Evolutionary conservation across 2,329 filamentous ascomycete species (phyloP).

Genomic region (Cadophora sp.): DNA sequence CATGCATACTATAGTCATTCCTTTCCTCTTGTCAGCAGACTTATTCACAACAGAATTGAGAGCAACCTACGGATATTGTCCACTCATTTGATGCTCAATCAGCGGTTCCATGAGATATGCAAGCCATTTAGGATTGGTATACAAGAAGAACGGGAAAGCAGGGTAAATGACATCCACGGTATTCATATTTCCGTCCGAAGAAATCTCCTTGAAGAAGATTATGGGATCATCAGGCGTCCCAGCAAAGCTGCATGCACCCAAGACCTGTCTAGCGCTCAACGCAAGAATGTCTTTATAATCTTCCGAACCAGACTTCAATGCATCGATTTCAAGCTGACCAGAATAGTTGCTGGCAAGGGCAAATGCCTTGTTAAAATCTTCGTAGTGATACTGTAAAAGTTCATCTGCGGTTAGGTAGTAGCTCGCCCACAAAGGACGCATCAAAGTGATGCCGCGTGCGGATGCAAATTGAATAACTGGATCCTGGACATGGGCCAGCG

Average conservation of each 20-base stretch:
- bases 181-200: constrained; percentile 83
- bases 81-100: constrained; percentile 81
- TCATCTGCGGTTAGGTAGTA: constrained; percentile 69
- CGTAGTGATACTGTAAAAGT: constrained; percentile 78
- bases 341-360: constrained; percentile 76
- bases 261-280: constrained; percentile 78
- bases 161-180: constrained; percentile 90
- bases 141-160: constrained; percentile 84
- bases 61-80: constrained; percentile 70
- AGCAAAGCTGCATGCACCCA: constrained; percentile 79
- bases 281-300: constrained; percentile 81
- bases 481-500: constrained; percentile 77
- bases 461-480: constrained; percentile 82
- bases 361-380: constrained; percentile 71
- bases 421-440: constrained; percentile 81
- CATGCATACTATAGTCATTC: constrained; percentile 83
- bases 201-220: constrained; percentile 85
- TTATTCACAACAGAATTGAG: not conserved
- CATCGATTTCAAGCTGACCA: constrained; percentile 71
- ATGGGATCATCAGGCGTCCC: constrained; percentile 75
- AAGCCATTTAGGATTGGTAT: constrained; percentile 82
- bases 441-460: constrained; percentile 75
- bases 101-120: constrained; percentile 81
- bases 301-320: constrained; percentile 74
- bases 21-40: constrained; percentile 14